phyloP scores from a whole-genome alignment of 2,329 filamentous ascomycete genomes.

The Elsinoe fawcettii region DNA sequence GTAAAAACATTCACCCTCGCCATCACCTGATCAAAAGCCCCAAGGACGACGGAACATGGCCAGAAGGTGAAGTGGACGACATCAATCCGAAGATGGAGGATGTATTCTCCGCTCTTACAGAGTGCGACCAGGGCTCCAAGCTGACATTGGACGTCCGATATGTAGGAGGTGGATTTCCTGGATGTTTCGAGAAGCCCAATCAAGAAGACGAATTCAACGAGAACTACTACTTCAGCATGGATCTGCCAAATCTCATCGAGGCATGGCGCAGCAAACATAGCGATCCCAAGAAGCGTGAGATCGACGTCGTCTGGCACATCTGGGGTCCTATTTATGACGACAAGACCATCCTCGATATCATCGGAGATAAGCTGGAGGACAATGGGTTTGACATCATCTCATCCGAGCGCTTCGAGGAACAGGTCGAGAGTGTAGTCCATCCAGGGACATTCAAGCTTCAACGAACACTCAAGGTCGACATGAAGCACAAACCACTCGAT shows the following conservation, averaged over 20 bases:
- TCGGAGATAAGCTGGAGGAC: slow-evolving; percentile 1
- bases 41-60: background rate
- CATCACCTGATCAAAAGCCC: background rate
- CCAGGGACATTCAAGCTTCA: background rate
- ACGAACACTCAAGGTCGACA: background rate
- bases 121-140: background rate
- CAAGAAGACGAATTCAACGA: background rate
- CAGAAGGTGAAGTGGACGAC: slow-evolving; percentile 9
- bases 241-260: slow-evolving; percentile 12
- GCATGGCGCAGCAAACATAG: slow-evolving; percentile 10
- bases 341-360: slow-evolving; percentile 10
- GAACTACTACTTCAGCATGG: slow-evolving; percentile 5
- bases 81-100: slow-evolving; percentile 14
- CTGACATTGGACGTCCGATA: background rate
- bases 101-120: background rate
- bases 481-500: background rate
- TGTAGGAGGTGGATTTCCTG: slow-evolving; percentile 1
- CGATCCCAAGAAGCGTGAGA: background rate
- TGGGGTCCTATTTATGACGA: slow-evolving; percentile 1
- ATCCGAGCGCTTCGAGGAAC: background rate
- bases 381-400: slow-evolving; percentile 1
- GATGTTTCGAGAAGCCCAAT: background rate
- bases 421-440: background rate
- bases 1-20: background rate
- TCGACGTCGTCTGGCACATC: slow-evolving; percentile 1